Percentiles rank a stretch among this genome's conserved stretches.
Conservation (phyloP, 148 eudicot genomes). For the Beta vulgaris region DNA sequence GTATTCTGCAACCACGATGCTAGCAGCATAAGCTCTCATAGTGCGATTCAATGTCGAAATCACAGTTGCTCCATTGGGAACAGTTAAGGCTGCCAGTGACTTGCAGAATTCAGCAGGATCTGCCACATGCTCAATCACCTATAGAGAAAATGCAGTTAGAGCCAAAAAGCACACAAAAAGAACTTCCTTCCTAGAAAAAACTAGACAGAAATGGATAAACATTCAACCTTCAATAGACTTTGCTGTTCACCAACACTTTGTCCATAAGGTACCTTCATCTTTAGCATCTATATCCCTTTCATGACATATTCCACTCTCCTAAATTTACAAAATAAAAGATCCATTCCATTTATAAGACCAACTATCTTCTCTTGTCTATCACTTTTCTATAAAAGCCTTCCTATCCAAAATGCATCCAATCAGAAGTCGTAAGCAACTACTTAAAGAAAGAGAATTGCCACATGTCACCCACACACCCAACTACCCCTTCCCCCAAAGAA, state of each 20-base stretch:
- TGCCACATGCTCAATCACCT: slow-evolving; percentile 97
- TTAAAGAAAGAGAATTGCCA: background rate
- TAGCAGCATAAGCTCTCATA: slow-evolving; percentile 82
- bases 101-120: slow-evolving; percentile 90
- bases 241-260: background rate
- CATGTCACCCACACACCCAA: too few relatives aligned
- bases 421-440: background rate
- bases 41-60: slow-evolving; percentile 89
- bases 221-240: background rate
- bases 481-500: too few relatives aligned
- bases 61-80: slow-evolving; percentile 73
- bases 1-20: slow-evolving; percentile 75
- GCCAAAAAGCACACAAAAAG: background rate
- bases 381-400: background rate
- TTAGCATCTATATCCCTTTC: background rate
- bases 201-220: background rate
- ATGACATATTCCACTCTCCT: background rate
- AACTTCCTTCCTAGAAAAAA: background rate
- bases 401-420: background rate
- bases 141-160: slow-evolving; percentile 10
- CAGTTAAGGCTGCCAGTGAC: slow-evolving; percentile 72
- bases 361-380: background rate
- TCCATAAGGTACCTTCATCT: background rate
- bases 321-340: background rate
- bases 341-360: background rate